Conservation (phyloP, 192 early-diverging fungal species). For the Entomortierella beljakovae region DNA sequence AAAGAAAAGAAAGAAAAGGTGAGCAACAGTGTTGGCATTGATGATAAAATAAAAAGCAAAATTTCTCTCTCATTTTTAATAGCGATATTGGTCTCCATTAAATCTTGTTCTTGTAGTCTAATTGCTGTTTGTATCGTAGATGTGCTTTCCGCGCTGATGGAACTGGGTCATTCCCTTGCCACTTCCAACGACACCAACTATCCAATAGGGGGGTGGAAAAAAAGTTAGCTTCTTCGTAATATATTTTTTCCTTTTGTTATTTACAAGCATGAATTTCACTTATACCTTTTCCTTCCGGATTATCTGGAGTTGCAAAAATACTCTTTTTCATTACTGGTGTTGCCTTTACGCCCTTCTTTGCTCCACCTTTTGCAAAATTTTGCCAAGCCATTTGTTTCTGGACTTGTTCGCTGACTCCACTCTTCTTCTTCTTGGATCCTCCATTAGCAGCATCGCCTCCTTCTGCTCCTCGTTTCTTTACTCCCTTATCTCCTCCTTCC, state of each 20-base stretch:
- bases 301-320: constrained; percentile 87
- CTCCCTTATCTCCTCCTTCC: constrained; percentile 1
- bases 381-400: constrained; percentile 83
- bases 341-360: constrained; percentile 60
- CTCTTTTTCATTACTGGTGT: constrained; percentile 71
- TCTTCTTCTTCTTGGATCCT: constrained; percentile 63
- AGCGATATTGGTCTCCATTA: neutral
- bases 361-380: constrained; percentile 72
- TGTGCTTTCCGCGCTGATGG: constrained; percentile 80
- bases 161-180: constrained; percentile 84
- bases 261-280: neutral
- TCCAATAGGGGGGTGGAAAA: neutral
- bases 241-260: neutral
- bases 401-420: constrained; percentile 68
- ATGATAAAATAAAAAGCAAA: neutral
- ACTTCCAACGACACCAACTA: constrained; percentile 85
- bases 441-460: constrained; percentile 2
- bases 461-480: constrained; percentile 37
- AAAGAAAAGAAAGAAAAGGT: neutral
- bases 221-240: neutral
- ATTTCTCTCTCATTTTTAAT: neutral
- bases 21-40: neutral
- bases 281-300: constrained; percentile 77
- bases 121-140: constrained; percentile 59
- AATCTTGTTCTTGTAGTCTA: no score